Conservation (phyloP, 805 yeast genomes). For the Wickerhamomyces hampshirensis region DNA sequence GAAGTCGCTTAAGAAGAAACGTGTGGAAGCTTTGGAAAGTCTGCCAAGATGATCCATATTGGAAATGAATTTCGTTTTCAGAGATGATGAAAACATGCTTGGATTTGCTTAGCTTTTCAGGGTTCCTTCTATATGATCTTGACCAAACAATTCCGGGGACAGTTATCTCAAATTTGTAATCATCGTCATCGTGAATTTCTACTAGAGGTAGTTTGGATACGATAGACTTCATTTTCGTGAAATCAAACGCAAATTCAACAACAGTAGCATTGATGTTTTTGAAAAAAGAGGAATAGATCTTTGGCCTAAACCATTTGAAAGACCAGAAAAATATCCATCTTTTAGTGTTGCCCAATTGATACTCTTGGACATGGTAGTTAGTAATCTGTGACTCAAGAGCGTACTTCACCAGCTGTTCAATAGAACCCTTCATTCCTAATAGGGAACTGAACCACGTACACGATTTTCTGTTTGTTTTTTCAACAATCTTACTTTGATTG, state of each 20-base stretch:
- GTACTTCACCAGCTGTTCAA: slow-evolving; percentile 5
- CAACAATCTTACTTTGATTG: slow-evolving; percentile 26
- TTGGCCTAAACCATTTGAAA: slow-evolving; percentile 10
- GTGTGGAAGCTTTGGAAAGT: slow-evolving; percentile 22
- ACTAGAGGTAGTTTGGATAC: slow-evolving; percentile 1
- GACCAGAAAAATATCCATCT: slow-evolving; percentile 27
- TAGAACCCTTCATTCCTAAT: slow-evolving; percentile 27
- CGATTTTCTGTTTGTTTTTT: slow-evolving; percentile 10
- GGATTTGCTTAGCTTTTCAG: slow-evolving; percentile 3
- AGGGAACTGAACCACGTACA: slow-evolving; percentile 36
- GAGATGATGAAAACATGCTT: slow-evolving; percentile 11
- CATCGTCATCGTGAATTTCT: background rate
- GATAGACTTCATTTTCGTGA: slow-evolving; percentile 1
- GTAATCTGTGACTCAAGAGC: background rate
- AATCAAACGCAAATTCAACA: slow-evolving; percentile 13
- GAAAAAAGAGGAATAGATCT: slow-evolving; percentile 4
- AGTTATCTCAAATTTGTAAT: background rate
- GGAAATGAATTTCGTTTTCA: slow-evolving; percentile 12
- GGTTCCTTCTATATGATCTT: slow-evolving; percentile 19
- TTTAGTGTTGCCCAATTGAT: slow-evolving; percentile 19
- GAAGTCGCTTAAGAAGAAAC: slow-evolving; percentile 4
- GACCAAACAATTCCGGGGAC: slow-evolving; percentile 24
- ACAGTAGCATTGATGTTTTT: slow-evolving; percentile 9
- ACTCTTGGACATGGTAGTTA: slow-evolving; percentile 17
- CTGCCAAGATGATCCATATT: slow-evolving; percentile 11